A percentile compares a stretch with the other conserved stretches of the same genome.
Conservation (phyloP, 148 eudicot genomes). For the Salicornia ramosissima region DNA sequence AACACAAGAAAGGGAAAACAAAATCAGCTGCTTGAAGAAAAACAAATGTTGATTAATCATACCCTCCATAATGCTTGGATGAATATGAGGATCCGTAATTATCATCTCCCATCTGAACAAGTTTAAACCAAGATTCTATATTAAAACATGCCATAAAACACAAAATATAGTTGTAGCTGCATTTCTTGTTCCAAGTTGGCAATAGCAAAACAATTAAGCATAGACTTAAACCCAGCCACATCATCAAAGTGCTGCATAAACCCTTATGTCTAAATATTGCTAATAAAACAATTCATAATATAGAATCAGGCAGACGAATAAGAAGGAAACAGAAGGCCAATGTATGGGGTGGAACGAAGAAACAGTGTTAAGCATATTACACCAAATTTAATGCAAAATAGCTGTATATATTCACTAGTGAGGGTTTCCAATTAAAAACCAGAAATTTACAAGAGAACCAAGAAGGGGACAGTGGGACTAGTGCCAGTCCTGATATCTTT, state of each 20-base stretch:
- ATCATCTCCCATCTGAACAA: conserved; percentile 54
- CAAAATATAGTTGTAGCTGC: not conserved
- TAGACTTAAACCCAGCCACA: not conserved
- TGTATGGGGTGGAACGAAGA: not conserved
- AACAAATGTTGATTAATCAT: conserved; percentile 24
- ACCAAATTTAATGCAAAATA: not conserved
- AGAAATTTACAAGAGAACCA: not conserved
- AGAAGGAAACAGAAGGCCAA: not conserved
- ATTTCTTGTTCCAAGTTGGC: not conserved
- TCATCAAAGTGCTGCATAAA: not conserved
- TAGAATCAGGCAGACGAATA: conserved; percentile 3
- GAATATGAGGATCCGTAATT: conserved; percentile 66
- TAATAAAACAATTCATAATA: not conserved
- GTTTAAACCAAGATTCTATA: not conserved
- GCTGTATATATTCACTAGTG: not conserved
- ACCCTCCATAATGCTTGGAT: conserved; percentile 74
- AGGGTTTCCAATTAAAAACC: not conserved
- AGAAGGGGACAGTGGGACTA: not conserved
- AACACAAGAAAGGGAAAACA: not conserved
- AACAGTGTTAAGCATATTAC: not conserved
- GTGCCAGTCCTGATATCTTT: no score
- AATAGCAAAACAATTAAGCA: not conserved
- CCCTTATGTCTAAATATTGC: not conserved
- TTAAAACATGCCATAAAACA: conserved; percentile 6
- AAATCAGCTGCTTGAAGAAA: not conserved